Evolutionary conservation across 2,329 filamentous ascomycete genomes (phyloP).

Genomic region (Pestalotiopsis sp.): DNA sequence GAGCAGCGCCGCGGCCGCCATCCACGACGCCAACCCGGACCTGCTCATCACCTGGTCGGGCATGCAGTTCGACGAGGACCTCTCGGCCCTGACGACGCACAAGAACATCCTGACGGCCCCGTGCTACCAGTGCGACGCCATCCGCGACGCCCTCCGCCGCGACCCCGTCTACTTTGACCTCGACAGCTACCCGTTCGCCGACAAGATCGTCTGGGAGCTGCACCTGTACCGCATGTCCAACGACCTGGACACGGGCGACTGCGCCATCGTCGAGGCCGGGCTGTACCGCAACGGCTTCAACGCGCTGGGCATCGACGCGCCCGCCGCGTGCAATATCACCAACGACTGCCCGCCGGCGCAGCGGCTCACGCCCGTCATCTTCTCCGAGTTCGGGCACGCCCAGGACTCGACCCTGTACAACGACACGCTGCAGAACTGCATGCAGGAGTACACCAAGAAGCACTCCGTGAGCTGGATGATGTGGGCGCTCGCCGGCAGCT

Average conservation of each 20-base stretch:
- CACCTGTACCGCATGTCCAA: constrained; percentile 42
- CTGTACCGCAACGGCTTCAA: constrained; percentile 53
- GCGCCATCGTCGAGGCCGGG: constrained; percentile 46
- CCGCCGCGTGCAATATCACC: constrained; percentile 41
- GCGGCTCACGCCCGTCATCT: constrained; percentile 46
- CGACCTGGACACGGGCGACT: constrained; percentile 44
- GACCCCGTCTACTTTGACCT: constrained; percentile 47
- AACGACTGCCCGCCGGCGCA: constrained; percentile 33
- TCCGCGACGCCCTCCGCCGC: constrained; percentile 41
- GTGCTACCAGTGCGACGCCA: constrained; percentile 41
- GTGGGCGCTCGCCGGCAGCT: constrained; percentile 49
- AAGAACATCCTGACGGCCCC: constrained; percentile 40
- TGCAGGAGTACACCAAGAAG: constrained; percentile 43
- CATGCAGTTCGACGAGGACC: constrained; percentile 46
- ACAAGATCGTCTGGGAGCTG: constrained; percentile 48
- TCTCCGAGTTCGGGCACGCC: constrained; percentile 47
- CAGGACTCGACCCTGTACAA: constrained; percentile 42
- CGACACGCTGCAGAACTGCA: constrained; percentile 45
- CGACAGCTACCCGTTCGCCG: constrained; percentile 42
- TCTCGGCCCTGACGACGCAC: constrained; percentile 40
- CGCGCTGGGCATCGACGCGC: constrained; percentile 38
- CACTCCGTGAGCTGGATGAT: constrained; percentile 49
- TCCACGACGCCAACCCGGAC: constrained; percentile 44
- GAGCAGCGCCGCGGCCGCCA: constrained; percentile 25
- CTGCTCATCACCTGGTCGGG: constrained; percentile 50